These are phyloP conservation scores for Podila epicladia DNA, from an alignment of 192 early-diverging fungal species.

Conservation along the genomic window DNA sequence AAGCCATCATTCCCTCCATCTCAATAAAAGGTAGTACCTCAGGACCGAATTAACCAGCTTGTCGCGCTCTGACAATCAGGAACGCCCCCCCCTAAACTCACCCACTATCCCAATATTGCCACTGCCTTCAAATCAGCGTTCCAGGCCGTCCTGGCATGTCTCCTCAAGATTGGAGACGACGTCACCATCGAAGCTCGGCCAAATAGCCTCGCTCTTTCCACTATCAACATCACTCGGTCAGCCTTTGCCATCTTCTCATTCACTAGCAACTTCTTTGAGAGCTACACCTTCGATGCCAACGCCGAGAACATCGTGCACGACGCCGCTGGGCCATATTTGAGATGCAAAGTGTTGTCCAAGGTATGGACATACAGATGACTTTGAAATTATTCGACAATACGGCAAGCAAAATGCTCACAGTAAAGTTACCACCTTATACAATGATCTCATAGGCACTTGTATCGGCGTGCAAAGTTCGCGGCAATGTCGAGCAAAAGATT, in stretches of 20 bases:
- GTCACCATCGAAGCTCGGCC: constrained; percentile 67
- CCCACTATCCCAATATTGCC: background rate
- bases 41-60: background rate
- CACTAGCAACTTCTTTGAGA: constrained; percentile 71
- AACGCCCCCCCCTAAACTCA: too few species aligned
- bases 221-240: constrained; percentile 74
- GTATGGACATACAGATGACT: background rate
- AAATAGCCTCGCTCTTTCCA: constrained; percentile 63
- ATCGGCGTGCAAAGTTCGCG: constrained; percentile 36
- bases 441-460: constrained; percentile 20
- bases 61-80: background rate
- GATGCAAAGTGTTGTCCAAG: constrained; percentile 38
- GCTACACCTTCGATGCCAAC: constrained; percentile 54
- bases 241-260: constrained; percentile 69
- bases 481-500: constrained; percentile 38
- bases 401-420: background rate
- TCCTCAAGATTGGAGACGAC: constrained; percentile 70
- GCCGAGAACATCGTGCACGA: constrained; percentile 30
- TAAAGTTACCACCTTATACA: background rate
- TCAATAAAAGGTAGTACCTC: constrained; percentile 37
- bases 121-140: constrained; percentile 45
- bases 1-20: constrained; percentile 40
- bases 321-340: constrained; percentile 21
- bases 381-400: background rate
- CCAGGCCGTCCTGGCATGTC: constrained; percentile 64